Base-by-base conservation (phyloP, 2,329 filamentous ascomycete genomes). In the Penicillium sp. region DNA sequence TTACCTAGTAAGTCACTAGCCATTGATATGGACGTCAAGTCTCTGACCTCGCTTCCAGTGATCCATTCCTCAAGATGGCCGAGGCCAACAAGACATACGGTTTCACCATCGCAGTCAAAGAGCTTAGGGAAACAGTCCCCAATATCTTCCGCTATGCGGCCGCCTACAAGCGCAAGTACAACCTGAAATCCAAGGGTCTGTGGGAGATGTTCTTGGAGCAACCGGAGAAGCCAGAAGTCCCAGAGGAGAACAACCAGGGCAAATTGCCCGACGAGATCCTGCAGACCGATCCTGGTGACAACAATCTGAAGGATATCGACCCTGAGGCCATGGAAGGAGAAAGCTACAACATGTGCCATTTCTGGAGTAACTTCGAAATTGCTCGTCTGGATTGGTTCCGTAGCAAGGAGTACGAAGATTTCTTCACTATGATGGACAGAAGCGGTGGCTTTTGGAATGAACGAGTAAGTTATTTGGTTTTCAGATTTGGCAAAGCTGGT, bases 281-380 rank as follows among this genome's bases (percentile, higher is more conserved):
- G 21, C 86, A 87, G 64, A 86, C 85, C 47, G 89, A 96, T 57
- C 86, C 90, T 22, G 86, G 85, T 36, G 82, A 83, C 51, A 86
- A 87, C 59, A 83, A 83, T 32, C 77, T 91, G n/a, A 86, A 88
- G 29, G 86, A 94, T 40, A 89, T 97, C 53, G 91, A 97, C 68
- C 87, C 89, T 0, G 92, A 97, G 69, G 85, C 87, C 40, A 99
- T 99, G 94, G 93, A 97, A 71, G 91, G 92, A 60, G 94, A 99
- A 74, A 90, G 87, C 67, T 99, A 99, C 82, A 99, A 99, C 79
- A 99, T 99, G 94, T 99, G 94, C 74, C 94, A 99, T 80, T 99
- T 97, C 81, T 99, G 94, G 94, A 96, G 92, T 74, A 99, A 99
- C 75, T 99, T 99, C 65, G 94, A 99, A 76, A 99, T 99, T 77